Evolutionary conservation across 257 asterid species (phyloP), one percentile per base, ranked within the genome.

Genomic region (Craterostigma plantagineum): DNA sequence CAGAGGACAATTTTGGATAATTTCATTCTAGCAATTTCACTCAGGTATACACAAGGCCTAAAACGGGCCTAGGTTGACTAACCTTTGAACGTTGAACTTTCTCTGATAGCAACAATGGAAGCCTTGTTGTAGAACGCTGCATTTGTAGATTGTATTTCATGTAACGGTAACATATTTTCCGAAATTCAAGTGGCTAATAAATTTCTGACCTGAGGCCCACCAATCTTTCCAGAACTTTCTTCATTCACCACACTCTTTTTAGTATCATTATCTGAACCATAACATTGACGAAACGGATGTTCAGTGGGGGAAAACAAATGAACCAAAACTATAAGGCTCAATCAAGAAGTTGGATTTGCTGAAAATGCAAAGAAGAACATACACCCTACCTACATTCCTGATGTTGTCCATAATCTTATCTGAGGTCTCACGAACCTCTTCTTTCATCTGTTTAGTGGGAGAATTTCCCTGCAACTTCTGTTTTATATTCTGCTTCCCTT

Each of bases 11-110:
- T 23, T 23, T 2, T 23, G 30, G 30, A 23, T 6, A 23, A 23
- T 2, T 37, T 27, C 35, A 44, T 33, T 16, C 37, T 23, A 41
- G 44, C 40, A 34, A 35, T 48, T 37, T 57, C 30, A 7, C 48
- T 18, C 42, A 34, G n/a, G n/a, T n/a, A n/a, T n/a, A n/a, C 6
- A 23, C 30, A 23, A 23, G 30, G 30, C 30, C 30, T 23, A 23
- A 23, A 23, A 23, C 48, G 33, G 43, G 51, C 45, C 63, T 36
- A 16, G 49, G 49, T 14, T 51, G 33, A 51, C 59, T 71, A 60
- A 81, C 92, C 91, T 86, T 86, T 55, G 81, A 56, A 50, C 82
- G 81, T 47, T 74, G 90, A 50, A 80, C 90, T 67, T 84, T 86
- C 53, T 81, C 94, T 2, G 86, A 56, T 33, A 81, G 77, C 50